Base-by-base conservation (phyloP, 768 basidiomycete species). In the Suillus fuscotomentosus region DNA sequence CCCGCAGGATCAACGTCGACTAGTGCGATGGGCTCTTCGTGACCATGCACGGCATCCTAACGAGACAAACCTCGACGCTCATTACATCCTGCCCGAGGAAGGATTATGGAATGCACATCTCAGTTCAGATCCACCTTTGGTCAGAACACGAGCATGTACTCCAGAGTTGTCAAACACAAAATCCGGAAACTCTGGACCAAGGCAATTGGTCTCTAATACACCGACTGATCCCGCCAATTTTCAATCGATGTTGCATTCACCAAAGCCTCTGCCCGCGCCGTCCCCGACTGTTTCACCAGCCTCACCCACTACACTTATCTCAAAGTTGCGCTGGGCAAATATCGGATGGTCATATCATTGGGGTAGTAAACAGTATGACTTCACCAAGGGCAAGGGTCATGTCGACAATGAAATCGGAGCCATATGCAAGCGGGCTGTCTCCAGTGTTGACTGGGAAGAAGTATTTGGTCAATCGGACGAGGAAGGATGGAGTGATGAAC, bases 341-440 rank as follows among this genome's bases (percentile, higher is more conserved):
- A 90, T 99, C 57, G 97, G 97, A 11, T 92, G 92, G 88, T 92
- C 86, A 60, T 99, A 99, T 76, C 94, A 99, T 79, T 98, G 97
- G 97, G 92, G 93, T 3, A 92, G 88, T 36, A 99, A 99, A 71
- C 89, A 92, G 64, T 99, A 99, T 72, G 94, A 97, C 71, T 95
- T 97, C 68, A 83, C 86, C 1, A 87, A 83, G 60, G 86, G 86
- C 3, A 86, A 84, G 63, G 88, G 86, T 0, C 79, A 80, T 0
- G 86, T 98, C 53, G 85, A 89, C 55, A 68, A 77, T 2, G 77
- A 80, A 8, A 72, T 97, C 41, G 77, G 81, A 13, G 70, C 79
- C 9, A 71, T 92, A 2, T 97, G 95, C 71, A 82, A 79, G 57
- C 72, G 78, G 4, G 87, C 88, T 6, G 91, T 95, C 3, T 70